phyloP scores from a whole-genome alignment of 176 grass and related monocot species.

The Triticum turgidum region DNA sequence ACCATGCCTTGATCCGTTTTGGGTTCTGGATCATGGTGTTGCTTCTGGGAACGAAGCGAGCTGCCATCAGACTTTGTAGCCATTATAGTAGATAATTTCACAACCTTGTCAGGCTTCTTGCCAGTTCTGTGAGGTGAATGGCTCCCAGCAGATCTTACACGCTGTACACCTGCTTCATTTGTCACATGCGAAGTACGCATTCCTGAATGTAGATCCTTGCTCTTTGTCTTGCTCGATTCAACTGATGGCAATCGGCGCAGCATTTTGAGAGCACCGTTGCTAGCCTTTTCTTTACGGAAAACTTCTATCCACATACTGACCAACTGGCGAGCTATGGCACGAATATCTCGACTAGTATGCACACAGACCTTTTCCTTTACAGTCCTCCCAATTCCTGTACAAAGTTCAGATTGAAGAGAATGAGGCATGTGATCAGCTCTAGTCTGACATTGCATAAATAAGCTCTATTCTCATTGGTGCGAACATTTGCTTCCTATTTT shows the following conservation, averaged over 20 bases:
- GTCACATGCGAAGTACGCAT: slow-evolving; percentile 30
- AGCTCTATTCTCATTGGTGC: not conserved
- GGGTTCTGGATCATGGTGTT: slow-evolving; percentile 35
- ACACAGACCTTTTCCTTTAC: slow-evolving; percentile 97
- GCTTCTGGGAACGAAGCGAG: slow-evolving; percentile 48
- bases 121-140: slow-evolving; percentile 54
- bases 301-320: slow-evolving; percentile 96
- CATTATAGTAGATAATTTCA: slow-evolving; percentile 51
- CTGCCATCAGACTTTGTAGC: slow-evolving; percentile 54
- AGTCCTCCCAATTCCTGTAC: slow-evolving; percentile 83
- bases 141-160: slow-evolving; percentile 41
- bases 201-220: slow-evolving; percentile 51
- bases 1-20: slow-evolving; percentile 40
- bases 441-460: slow-evolving; percentile 25
- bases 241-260: slow-evolving; percentile 52
- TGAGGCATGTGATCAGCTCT: slow-evolving; percentile 11
- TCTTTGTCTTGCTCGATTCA: slow-evolving; percentile 56
- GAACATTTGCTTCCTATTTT: slow-evolving; percentile 16
- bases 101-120: slow-evolving; percentile 55
- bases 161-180: slow-evolving; percentile 50
- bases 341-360: slow-evolving; percentile 98
- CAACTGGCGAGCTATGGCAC: slow-evolving; percentile 90
- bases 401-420: slow-evolving; percentile 25
- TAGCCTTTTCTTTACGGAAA: slow-evolving; percentile 94
- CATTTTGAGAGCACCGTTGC: slow-evolving; percentile 69